Base-by-base conservation (phyloP, 164 flowering plant genomes). In the Houttuynia cordata region DNA sequence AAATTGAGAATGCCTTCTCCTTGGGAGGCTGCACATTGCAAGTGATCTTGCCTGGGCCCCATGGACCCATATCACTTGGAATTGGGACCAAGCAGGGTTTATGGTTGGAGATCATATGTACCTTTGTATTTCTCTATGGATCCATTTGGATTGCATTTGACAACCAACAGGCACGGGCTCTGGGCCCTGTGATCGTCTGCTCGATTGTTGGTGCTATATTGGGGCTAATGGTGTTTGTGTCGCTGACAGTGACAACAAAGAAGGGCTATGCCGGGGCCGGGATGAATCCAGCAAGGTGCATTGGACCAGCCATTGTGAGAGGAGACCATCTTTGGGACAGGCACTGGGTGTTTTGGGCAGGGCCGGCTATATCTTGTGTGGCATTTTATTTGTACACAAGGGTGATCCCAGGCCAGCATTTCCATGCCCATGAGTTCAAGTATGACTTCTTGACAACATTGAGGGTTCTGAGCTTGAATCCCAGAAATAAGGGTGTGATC, bases 281-380 rank as follows among this genome's bases (percentile, higher is more conserved):
- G 63, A 68, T 84, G 73, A 84, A 84, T 64, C 86, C 90, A 1
- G 85, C 90, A 0, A 79, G 86, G 69, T 84, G 86, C 68, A 41
- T 84, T 24, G 90, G 90, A 57, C 82, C 90, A 0, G 86, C 86
- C 9, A 24, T 84, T 14, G 73, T 82, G 18, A 69, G 90, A 60
- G 86, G 86, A 0, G 86, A 84, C 9, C 81, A 80, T 61, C 68
- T 84, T 0, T 81, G 84, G 86, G 30, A 67, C 42, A 76, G 73
- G 2, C 89, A 81, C 42, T 81, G 85, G 85, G 75, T 83, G 3
- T 81, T 81, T 57, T 79, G 84, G 83, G 81, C 20, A 12, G 85
- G 85, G 57, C 87, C 91, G 0, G 50, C 47, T 7, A 66, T 78
- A 15, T 78, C 81, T 25, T 76, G 76, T 30, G 73, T 74, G 60